A percentile compares a stretch with the other conserved stretches of the same genome.
These are phyloP conservation scores for Hanseniaspora lachancei DNA, from an alignment of 805 yeast genomes.

Conservation along the genomic window DNA sequence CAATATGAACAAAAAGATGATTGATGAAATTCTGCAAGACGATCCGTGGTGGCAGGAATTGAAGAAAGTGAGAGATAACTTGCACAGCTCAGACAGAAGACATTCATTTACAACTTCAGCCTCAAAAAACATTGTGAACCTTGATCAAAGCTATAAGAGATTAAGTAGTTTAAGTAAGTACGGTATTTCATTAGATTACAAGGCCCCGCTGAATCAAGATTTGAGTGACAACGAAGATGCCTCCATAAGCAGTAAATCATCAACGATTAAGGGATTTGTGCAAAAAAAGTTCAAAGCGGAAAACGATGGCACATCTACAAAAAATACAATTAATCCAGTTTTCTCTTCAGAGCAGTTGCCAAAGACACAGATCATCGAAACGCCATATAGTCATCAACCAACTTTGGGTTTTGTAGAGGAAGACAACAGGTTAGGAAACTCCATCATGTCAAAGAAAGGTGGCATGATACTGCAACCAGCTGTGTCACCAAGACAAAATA, in stretches of 20 bases:
- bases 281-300: slow-evolving; percentile 3
- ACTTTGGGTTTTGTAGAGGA: slow-evolving; percentile 3
- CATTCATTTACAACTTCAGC: slow-evolving; percentile 23
- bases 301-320: not conserved
- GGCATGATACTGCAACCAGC: slow-evolving; percentile 19
- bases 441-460: not conserved
- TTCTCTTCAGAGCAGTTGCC: slow-evolving; percentile 65
- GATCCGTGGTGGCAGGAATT: slow-evolving; percentile 83
- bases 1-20: slow-evolving; percentile 31
- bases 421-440: slow-evolving; percentile 4
- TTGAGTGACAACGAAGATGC: not conserved
- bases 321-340: slow-evolving; percentile 34
- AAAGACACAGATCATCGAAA: slow-evolving; percentile 50
- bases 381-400: slow-evolving; percentile 56
- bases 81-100: slow-evolving; percentile 21
- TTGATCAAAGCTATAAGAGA: slow-evolving; percentile 1
- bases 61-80: slow-evolving; percentile 39
- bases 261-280: not conserved
- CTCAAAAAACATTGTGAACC: slow-evolving; percentile 17
- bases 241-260: slow-evolving; percentile 1
- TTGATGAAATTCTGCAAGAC: slow-evolving; percentile 39
- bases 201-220: not conserved
- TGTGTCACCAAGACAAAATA: slow-evolving; percentile 26
- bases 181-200: slow-evolving; percentile 10
- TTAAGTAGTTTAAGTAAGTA: slow-evolving; percentile 4